Evolutionary conservation across 2,329 filamentous ascomycete genomes (phyloP).

Genomic region (Alternaria burnsii): DNA sequence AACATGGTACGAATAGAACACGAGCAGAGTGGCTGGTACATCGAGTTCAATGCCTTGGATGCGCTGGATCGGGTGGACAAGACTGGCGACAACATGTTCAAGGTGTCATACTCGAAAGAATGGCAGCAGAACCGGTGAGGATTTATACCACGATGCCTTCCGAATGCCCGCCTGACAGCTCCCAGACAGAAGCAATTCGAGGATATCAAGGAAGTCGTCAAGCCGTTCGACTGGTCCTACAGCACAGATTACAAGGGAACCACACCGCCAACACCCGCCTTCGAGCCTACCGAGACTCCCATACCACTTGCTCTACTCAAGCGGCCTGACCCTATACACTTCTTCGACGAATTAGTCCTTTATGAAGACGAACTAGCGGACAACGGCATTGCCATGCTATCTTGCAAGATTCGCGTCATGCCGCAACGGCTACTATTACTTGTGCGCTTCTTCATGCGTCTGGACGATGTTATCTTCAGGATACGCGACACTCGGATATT

Average conservation of each 20-base stretch:
- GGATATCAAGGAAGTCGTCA: slow-evolving; percentile 91
- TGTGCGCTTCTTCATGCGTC: slow-evolving; percentile 86
- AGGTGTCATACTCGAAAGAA: slow-evolving; percentile 89
- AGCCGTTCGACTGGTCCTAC: slow-evolving; percentile 98
- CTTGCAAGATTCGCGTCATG: slow-evolving; percentile 93
- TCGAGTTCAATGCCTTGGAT: slow-evolving; percentile 85
- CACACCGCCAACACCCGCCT: slow-evolving; percentile 52
- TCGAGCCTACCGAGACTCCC: slow-evolving; percentile 58
- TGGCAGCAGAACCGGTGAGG: slow-evolving; percentile 75
- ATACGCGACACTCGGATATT: slow-evolving; percentile 92
- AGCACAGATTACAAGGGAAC: slow-evolving; percentile 87
- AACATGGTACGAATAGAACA: slow-evolving; percentile 83
- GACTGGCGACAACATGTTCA: slow-evolving; percentile 87
- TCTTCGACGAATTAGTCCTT: slow-evolving; percentile 94
- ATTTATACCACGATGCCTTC: neutral
- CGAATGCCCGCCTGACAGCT: slow-evolving; percentile 15
- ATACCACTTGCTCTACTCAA: slow-evolving; percentile 89
- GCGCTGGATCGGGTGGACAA: slow-evolving; percentile 94
- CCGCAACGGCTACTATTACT: slow-evolving; percentile 85
- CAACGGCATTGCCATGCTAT: slow-evolving; percentile 91
- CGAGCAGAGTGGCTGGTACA: slow-evolving; percentile 74
- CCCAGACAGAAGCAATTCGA: slow-evolving; percentile 78
- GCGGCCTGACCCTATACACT: slow-evolving; percentile 89
- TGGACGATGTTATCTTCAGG: slow-evolving; percentile 88
- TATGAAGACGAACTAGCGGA: slow-evolving; percentile 98